A percentile compares a stretch with the other conserved stretches of the same genome.
Evolutionary conservation across 2,329 filamentous ascomycete genomes (phyloP).

Genomic region (Sporothrix phasma): DNA sequence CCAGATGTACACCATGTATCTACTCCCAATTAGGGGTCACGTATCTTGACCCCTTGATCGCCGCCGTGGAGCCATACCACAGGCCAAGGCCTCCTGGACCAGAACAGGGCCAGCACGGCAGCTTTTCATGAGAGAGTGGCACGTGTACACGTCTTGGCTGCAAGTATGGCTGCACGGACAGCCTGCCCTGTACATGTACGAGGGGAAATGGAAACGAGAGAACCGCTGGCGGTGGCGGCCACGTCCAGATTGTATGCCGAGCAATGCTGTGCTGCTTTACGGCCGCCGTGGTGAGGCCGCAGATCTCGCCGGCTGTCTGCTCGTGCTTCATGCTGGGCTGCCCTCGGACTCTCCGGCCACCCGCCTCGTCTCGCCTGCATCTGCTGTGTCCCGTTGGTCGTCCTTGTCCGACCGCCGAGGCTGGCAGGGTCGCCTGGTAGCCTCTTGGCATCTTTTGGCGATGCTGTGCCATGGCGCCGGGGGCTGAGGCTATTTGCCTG

Average conservation of each 20-base stretch:
- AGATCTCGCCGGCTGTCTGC: background rate
- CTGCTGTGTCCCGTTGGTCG: background rate
- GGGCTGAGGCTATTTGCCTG: background rate
- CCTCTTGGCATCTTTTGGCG: background rate
- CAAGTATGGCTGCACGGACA: too few relatives aligned
- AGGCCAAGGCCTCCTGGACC: too few relatives aligned
- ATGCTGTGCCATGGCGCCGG: background rate
- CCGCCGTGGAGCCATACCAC: too few relatives aligned
- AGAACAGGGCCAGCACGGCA: too few relatives aligned
- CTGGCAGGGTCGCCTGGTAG: background rate
- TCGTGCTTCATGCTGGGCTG: background rate
- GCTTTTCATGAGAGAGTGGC: too few relatives aligned
- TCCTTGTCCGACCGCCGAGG: background rate
- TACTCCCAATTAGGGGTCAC: too few relatives aligned
- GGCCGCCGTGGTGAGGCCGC: background rate
- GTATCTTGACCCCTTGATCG: too few relatives aligned
- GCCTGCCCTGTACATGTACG: background rate
- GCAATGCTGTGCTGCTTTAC: background rate
- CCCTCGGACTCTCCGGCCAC: background rate
- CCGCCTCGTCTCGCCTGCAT: background rate
- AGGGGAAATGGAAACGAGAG: background rate
- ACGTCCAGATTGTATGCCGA: background rate
- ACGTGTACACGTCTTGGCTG: background rate
- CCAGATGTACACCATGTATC: too few relatives aligned
- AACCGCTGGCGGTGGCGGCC: background rate